phyloP scores from a whole-genome alignment of 129 eudicot species.

The Apium graveolens region DNA sequence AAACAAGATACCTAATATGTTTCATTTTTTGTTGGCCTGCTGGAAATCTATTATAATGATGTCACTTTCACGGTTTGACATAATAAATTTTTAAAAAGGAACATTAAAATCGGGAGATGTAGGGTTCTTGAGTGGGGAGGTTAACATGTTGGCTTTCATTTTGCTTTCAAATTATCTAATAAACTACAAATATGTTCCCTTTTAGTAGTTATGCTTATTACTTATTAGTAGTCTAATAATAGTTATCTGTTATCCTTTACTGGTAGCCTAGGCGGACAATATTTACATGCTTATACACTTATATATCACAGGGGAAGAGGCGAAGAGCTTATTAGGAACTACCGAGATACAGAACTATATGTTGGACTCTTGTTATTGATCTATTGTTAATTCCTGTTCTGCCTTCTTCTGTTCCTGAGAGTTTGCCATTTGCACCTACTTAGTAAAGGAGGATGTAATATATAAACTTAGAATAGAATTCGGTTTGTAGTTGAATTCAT shows the following conservation, averaged over 20 bases:
- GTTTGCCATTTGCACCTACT: not conserved
- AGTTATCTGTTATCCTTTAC: not conserved
- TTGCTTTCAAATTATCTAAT: not conserved
- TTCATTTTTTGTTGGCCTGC: not conserved
- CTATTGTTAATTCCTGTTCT: not conserved
- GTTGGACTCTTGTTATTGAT: not conserved
- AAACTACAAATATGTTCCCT: not conserved
- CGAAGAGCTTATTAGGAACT: not conserved
- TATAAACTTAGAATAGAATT: not conserved
- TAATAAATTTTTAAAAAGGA: not conserved
- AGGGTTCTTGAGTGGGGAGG: too few species aligned
- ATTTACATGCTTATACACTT: not conserved
- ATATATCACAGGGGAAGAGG: not conserved
- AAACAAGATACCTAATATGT: not conserved
- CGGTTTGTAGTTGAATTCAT: not conserved
- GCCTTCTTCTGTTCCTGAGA: not conserved
- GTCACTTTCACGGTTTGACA: not conserved
- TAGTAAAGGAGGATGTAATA: not conserved
- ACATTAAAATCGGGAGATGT: not conserved
- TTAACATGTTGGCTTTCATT: too few species aligned
- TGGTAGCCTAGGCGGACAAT: not conserved
- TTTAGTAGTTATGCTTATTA: not conserved
- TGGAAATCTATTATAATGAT: not conserved
- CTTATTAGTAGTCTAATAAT: not conserved
- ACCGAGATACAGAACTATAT: not conserved